Evolutionary conservation across 179 eudicot species (phyloP).

Genomic region (Amaranthus tricolor): DNA sequence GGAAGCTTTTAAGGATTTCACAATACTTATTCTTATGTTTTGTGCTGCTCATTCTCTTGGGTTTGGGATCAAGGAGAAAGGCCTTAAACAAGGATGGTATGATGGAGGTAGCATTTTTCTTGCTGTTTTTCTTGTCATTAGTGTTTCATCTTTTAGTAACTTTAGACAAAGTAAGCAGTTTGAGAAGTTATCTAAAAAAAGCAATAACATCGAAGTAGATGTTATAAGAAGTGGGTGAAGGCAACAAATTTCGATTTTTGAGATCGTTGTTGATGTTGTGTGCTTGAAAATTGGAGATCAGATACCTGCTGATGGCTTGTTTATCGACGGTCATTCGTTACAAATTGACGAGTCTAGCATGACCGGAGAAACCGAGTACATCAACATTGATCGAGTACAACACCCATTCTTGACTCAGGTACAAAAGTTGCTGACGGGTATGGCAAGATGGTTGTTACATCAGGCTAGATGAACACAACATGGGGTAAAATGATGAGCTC

Average conservation of each 20-base stretch:
- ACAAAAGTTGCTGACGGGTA: conserved; percentile 36
- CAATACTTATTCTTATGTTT: conserved; percentile 28
- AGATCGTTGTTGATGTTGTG: conserved; percentile 31
- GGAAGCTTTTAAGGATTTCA: conserved; percentile 32
- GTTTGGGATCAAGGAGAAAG: conserved; percentile 35
- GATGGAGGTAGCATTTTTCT: conserved; percentile 37
- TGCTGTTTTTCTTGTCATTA: conserved; percentile 34
- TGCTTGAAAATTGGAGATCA: conserved; percentile 37
- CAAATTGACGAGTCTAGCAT: conserved; percentile 40
- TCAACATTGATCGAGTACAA: conserved; percentile 16
- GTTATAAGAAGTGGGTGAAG: conserved; percentile 27
- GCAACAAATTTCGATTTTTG: conserved; percentile 30
- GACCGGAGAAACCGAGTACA: conserved; percentile 41
- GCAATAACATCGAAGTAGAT: conserved; percentile 27
- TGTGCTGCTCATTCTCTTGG: conserved; percentile 40
- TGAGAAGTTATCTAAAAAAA: conserved; percentile 27
- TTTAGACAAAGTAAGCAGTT: conserved; percentile 35
- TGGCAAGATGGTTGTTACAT: conserved; percentile 30
- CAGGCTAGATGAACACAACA: conserved; percentile 31
- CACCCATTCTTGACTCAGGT: conserved; percentile 32
- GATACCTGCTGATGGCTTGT: conserved; percentile 36
- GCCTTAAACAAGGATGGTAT: conserved; percentile 35
- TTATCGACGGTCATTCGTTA: conserved; percentile 25
- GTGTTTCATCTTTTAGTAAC: conserved; percentile 34
- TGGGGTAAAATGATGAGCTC: conserved; percentile 47